Evolutionary conservation across 352 stramenopile genomes (phyloP), one percentile per base, ranked within the genome.

Genomic region (Peronospora belbahrii): DNA sequence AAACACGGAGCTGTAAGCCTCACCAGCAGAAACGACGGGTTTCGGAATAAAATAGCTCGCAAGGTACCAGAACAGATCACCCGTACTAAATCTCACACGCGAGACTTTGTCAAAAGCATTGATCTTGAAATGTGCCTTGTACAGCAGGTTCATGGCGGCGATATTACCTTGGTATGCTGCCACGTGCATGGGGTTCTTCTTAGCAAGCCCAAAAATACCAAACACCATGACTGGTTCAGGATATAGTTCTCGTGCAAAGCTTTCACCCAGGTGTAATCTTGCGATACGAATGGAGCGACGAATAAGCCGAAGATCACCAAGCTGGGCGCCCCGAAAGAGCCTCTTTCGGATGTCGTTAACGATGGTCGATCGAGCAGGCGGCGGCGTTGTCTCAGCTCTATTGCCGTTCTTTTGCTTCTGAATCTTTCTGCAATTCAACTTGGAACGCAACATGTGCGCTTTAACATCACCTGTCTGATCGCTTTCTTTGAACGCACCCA

Each of bases 101-200:
- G 74, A 85, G 28, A 90, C 75, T 43, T 92, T 92, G 58, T 92
- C 81, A 20, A 84, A 88, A 2, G 70, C 61, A 34, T 88, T 90
- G 4, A 92, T 53, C 15, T 61, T 50, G 31, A 92, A 85, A 15
- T 62, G 40, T 0, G 72, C 71, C 23, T 67, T 66, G 31, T 61
- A 66, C 0, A 92, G 58, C 27, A 88, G 35, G 22, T 85, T 64
- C 60, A 92, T 70, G 11, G 81, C 78, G 3, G 62, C 59, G n/a
- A 88, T 80, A 40, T 84, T 88, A 33, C 78, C 78, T 41, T 85
- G 73, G 42, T 86, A 87, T 11, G 81, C 81, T 1, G 81, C 81
- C 4, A 92, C 74, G 22, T 92, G 81, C 72, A 92, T 78, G 18
- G 81, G 81, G 38, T 92, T 89, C 52, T 92, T 92, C 50, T 71